Evolutionary conservation across 148 eudicot genomes (phyloP).

Genomic region (Selenicereus undatus): DNA sequence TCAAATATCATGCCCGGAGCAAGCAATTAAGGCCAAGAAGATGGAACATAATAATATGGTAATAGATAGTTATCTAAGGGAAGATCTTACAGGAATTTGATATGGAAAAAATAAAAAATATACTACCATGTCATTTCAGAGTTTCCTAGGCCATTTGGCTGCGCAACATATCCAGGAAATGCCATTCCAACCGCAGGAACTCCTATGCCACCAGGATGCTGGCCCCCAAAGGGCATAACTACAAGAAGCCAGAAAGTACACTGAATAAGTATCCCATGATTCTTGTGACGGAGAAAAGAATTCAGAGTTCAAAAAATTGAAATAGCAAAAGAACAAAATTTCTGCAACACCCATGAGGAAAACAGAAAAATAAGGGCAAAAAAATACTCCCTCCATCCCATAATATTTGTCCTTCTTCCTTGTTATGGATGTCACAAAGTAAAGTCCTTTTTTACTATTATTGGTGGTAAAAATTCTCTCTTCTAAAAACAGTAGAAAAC

Average conservation of each 20-base stretch:
- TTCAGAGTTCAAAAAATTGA: background rate
- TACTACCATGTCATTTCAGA: slow-evolving; percentile 97
- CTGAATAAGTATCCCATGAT: background rate
- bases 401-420: too few species aligned
- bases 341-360: background rate
- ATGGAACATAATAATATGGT: background rate
- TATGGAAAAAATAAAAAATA: background rate
- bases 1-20: background rate
- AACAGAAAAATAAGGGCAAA: background rate
- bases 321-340: background rate
- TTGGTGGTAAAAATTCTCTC: too few species aligned
- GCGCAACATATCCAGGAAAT: slow-evolving; percentile 95
- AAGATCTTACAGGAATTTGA: background rate
- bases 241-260: slow-evolving; percentile 23
- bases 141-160: slow-evolving; percentile 74
- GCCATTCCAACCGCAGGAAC: slow-evolving; percentile 99
- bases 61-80: background rate
- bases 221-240: slow-evolving; percentile 94
- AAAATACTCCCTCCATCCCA: too few species aligned
- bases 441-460: too few species aligned
- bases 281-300: background rate
- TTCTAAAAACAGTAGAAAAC: too few species aligned
- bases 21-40: background rate
- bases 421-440: too few species aligned
- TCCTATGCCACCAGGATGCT: slow-evolving; percentile 86